These are phyloP conservation scores for Cutaneotrichosporon cyanovorans DNA, from an alignment of 1,284 basidiomycete genomes.

Conservation along the genomic window DNA sequence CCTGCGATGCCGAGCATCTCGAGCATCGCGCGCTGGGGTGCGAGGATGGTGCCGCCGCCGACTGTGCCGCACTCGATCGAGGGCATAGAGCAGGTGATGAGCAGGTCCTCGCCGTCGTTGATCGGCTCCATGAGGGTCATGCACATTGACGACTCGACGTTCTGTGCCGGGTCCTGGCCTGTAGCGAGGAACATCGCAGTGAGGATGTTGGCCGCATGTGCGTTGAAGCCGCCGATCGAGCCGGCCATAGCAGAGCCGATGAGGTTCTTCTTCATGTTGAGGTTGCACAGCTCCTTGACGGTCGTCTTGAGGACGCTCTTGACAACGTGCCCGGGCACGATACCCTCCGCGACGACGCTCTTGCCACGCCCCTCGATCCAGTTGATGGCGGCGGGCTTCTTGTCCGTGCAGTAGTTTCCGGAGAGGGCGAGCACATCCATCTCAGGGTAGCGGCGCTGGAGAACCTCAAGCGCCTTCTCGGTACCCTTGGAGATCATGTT, in stretches of 20 bases:
- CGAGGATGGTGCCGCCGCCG: slow-evolving; percentile 87
- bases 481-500: slow-evolving; percentile 98
- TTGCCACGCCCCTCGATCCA: slow-evolving; percentile 99
- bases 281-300: slow-evolving; percentile 77
- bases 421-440: slow-evolving; percentile 91
- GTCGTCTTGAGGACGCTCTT: slow-evolving; percentile 91
- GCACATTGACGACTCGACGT: slow-evolving; percentile 96
- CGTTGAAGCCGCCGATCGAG: slow-evolving; percentile 94
- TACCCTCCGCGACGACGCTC: slow-evolving; percentile 91
- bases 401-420: slow-evolving; percentile 99
- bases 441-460: slow-evolving; percentile 76
- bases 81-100: slow-evolving; percentile 90
- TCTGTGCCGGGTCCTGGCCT: slow-evolving; percentile 98
- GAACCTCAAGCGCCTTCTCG: slow-evolving; percentile 80
- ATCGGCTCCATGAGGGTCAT: slow-evolving; percentile 98
- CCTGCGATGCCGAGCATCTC: slow-evolving; percentile 86
- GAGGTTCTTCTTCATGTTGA: slow-evolving; percentile 97
- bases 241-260: slow-evolving; percentile 98
- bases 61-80: slow-evolving; percentile 95
- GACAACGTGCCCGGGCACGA: slow-evolving; percentile 82
- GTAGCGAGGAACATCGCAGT: slow-evolving; percentile 94
- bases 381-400: slow-evolving; percentile 99
- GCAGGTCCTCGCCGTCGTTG: slow-evolving; percentile 81
- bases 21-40: slow-evolving; percentile 79
- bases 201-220: slow-evolving; percentile 95